Conservation (phyloP, 208 protist genomes). For the Crithidia fasciculata region DNA sequence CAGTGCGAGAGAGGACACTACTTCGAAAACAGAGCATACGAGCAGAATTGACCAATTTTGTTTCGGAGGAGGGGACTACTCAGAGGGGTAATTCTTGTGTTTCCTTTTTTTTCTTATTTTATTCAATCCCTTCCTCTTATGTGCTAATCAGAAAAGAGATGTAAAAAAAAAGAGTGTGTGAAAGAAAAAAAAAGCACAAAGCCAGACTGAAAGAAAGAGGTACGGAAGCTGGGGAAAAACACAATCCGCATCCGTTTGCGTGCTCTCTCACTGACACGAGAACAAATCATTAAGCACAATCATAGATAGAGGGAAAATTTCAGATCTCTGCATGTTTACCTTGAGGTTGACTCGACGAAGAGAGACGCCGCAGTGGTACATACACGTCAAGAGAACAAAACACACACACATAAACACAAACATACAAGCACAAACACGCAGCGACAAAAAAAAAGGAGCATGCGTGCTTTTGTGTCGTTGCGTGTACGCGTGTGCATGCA, state of each 20-base stretch:
- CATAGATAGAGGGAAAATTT: no score
- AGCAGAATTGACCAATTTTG: no score
- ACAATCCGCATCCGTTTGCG: no score
- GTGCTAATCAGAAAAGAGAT: not conserved
- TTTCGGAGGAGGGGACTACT: no score
- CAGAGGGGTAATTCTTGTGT: no score
- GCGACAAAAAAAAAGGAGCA: no score
- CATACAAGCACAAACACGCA: not conserved
- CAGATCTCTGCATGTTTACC: not conserved
- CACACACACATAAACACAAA: not conserved
- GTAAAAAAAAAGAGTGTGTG: not conserved
- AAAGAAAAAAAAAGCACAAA: not conserved
- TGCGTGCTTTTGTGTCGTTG: not conserved
- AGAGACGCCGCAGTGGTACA: slow-evolving; percentile 5
- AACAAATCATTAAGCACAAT: no score
- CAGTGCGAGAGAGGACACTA: no score
- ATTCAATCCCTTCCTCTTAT: not conserved
- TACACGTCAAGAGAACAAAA: not conserved
- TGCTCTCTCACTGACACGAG: no score
- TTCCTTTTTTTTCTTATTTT: not conserved
- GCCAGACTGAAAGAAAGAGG: not conserved
- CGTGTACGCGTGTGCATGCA: not conserved
- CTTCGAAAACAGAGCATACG: no score
- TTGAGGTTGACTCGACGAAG: not conserved
- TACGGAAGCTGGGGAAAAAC: no score